These are phyloP conservation scores for Chytriomyces confervae DNA, from an alignment of 192 early-diverging fungal species.

Conservation along the genomic window DNA sequence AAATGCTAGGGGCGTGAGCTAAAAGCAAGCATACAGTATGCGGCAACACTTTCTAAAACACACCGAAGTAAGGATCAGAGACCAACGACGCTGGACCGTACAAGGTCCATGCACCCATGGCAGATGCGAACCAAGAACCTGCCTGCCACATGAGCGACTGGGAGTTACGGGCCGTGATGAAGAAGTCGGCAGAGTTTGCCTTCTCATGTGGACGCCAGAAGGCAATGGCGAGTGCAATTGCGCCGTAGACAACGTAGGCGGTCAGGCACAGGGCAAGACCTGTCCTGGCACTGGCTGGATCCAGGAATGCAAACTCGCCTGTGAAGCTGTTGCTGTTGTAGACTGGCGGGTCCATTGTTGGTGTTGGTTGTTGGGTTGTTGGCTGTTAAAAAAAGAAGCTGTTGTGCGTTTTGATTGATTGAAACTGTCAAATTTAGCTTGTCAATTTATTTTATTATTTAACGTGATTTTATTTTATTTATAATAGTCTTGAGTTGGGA, in stretches of 20 bases:
- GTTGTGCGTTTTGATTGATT: too few relatives aligned
- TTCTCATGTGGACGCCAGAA: not conserved
- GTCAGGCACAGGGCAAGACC: conserved; percentile 20
- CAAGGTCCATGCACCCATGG: conserved; percentile 50
- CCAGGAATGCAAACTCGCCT: conserved; percentile 15
- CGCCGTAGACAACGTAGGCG: conserved; percentile 22
- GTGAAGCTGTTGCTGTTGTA: conserved; percentile 15
- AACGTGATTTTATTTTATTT: too few relatives aligned
- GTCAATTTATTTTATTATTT: too few relatives aligned
- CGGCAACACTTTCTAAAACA: not conserved
- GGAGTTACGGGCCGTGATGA: conserved; percentile 53
- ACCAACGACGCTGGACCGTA: conserved; percentile 24
- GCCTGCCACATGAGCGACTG: conserved; percentile 40
- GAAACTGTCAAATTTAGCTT: too few relatives aligned
- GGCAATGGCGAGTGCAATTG: conserved; percentile 15
- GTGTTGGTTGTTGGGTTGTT: too few relatives aligned
- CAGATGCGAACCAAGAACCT: conserved; percentile 50
- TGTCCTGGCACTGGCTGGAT: not conserved
- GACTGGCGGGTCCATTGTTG: not conserved
- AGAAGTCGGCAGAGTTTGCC: conserved; percentile 42
- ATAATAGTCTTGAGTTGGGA: too few relatives aligned
- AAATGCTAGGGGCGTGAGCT: too few relatives aligned
- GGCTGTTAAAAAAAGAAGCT: too few relatives aligned
- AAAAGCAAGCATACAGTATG: too few relatives aligned
- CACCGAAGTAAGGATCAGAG: conserved; percentile 38